phyloP scores from a whole-genome alignment of 352 stramenopile genomes.

The Globisporangium spiculum region DNA sequence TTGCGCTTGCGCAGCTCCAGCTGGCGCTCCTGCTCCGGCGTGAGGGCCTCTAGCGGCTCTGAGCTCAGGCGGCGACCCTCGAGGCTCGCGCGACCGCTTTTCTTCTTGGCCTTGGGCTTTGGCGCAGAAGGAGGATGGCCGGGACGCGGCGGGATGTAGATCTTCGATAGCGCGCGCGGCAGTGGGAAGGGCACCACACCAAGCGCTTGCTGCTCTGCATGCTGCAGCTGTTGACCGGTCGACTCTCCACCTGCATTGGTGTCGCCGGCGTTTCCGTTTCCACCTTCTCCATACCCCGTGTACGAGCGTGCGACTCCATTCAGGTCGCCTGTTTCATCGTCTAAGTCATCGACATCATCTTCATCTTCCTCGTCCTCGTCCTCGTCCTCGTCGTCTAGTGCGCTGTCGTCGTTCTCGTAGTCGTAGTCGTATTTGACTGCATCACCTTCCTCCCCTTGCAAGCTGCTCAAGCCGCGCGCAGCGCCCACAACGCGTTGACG shows the following conservation, averaged over 20 bases:
- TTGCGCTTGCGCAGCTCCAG: slow-evolving; percentile 3
- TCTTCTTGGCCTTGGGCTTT: not conserved
- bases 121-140: no score
- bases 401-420: not conserved
- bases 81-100: not conserved
- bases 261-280: not conserved
- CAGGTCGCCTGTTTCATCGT: not conserved
- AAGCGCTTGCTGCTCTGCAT: not conserved
- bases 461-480: not conserved
- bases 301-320: not conserved
- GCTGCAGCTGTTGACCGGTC: not conserved
- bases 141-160: not conserved
- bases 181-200: not conserved
- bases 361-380: not conserved
- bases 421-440: not conserved
- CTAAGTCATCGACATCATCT: not conserved
- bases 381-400: not conserved
- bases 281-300: not conserved
- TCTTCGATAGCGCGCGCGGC: not conserved
- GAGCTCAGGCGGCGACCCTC: not conserved
- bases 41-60: not conserved
- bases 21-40: not conserved
- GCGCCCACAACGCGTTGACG: not conserved
- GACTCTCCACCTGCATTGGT: not conserved
- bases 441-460: not conserved